A percentile compares a stretch with the other conserved stretches of the same genome.
These are phyloP conservation scores for Colletotrichum filicis DNA, from an alignment of 2,329 filamentous ascomycete genomes.

Conservation along the genomic window DNA sequence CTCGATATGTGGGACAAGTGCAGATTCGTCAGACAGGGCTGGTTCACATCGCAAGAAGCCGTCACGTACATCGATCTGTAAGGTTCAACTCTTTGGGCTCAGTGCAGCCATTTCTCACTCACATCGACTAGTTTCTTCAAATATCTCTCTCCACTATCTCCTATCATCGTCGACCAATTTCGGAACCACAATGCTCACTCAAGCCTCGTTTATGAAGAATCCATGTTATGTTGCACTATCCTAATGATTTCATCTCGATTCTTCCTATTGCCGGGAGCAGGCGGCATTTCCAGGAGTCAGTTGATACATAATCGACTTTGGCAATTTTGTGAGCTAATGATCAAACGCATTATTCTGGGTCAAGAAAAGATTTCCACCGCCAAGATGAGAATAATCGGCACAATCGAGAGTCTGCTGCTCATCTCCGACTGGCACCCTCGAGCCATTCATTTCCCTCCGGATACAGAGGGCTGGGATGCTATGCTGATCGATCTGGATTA, in stretches of 20 bases:
- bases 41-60: slow-evolving; percentile 41
- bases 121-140: slow-evolving; percentile 20
- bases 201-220: slow-evolving; percentile 34
- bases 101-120: background rate
- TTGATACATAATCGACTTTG: slow-evolving; percentile 36
- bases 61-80: slow-evolving; percentile 41
- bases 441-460: slow-evolving; percentile 36
- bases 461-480: background rate
- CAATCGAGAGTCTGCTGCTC: slow-evolving; percentile 38
- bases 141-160: slow-evolving; percentile 11
- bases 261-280: slow-evolving; percentile 38
- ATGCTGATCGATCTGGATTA: background rate
- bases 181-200: slow-evolving; percentile 28
- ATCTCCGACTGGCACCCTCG: slow-evolving; percentile 41
- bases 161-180: background rate
- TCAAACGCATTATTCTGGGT: slow-evolving; percentile 36
- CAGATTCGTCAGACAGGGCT: slow-evolving; percentile 40
- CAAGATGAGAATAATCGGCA: slow-evolving; percentile 36
- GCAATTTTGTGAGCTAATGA: slow-evolving; percentile 38
- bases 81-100: background rate
- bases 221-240: slow-evolving; percentile 38
- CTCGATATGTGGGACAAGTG: slow-evolving; percentile 41
- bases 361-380: slow-evolving; percentile 39
- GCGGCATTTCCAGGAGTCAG: slow-evolving; percentile 37
- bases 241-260: slow-evolving; percentile 39